These are phyloP conservation scores for Eimeria brunetti DNA, from an alignment of 169 alveolate species.

Conservation along the genomic window DNA sequence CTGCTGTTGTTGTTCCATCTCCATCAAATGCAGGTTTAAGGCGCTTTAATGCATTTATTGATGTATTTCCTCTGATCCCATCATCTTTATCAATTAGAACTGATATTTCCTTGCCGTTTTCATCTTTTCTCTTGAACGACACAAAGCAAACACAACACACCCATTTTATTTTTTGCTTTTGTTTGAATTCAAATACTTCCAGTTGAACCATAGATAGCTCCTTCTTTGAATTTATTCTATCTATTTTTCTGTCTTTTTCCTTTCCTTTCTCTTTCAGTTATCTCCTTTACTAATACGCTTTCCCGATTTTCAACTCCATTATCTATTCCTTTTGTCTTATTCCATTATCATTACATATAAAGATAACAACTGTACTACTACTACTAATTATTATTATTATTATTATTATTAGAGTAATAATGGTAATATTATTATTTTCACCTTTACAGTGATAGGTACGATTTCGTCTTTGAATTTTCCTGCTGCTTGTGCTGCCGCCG, in stretches of 20 bases:
- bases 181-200: not conserved
- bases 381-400: too few species aligned
- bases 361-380: too few species aligned
- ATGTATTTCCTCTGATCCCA: conserved; percentile 92
- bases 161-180: not conserved
- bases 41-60: conserved; percentile 87
- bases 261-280: too few species aligned
- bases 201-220: too few species aligned
- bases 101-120: conserved; percentile 85
- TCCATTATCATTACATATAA: too few species aligned
- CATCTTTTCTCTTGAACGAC: conserved; percentile 11
- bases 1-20: conserved; percentile 95
- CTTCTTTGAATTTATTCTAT: too few species aligned
- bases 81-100: conserved; percentile 90
- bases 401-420: too few species aligned
- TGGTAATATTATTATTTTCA: too few species aligned
- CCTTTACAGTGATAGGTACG: conserved; percentile 88
- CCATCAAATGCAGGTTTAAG: conserved; percentile 94
- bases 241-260: too few species aligned
- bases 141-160: not conserved
- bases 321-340: too few species aligned
- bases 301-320: too few species aligned
- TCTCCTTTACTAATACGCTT: too few species aligned
- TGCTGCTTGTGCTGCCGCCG: conserved; percentile 83
- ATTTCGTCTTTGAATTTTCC: conserved; percentile 85